Base-by-base conservation (phyloP, 2,329 filamentous ascomycete species). In the Neurospora crassa region DNA sequence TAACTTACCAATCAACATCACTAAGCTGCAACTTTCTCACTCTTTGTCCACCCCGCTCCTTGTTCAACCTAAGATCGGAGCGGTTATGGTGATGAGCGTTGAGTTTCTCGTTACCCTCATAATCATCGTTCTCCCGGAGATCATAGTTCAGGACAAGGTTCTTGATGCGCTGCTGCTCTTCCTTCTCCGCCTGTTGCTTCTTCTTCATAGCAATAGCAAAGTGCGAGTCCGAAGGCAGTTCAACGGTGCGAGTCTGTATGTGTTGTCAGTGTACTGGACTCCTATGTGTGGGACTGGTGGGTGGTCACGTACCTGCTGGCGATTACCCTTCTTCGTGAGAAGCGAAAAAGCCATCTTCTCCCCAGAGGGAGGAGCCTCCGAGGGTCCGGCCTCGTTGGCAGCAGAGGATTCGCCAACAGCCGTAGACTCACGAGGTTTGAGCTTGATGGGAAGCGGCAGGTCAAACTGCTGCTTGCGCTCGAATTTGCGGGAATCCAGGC, bases 161-260 rank as follows among this genome's bases (percentile, higher is more conserved):
- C 84, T 99, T 99, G 88, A 99, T 99, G 74, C 96, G 92, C 80
- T 97, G 94, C 80, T 99, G 95, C 80, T 99, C 96, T 79, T 97
- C 96, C 70, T 92, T 91, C 79, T 98, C 95, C 2, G 94, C 95
- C 81, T 96, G 92, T 79, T 97, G 94, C 82, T 98, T 94, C 73
- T 89, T 94, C 79, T 93, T 96, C 94, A 99, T 96, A 63, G 96
- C 96, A 75, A 98, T 88, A 6, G 96, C 96, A 82, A 99, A 97
- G 68, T 90, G 94, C 0, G 96, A 98, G 80, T 99, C 92, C 1
- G 95, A 90, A 11, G 92, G 92, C 68, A 98, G 84, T 77, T 96
- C 94, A 76, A 98, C 94, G 6, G 92, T 96, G 69, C 92, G 92
- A 29, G 95, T 97, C 92, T 96, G 76, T 40, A 24, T 6, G 76